phyloP scores from a whole-genome alignment of 257 asterid genomes.

The Solanum lignicaule region DNA sequence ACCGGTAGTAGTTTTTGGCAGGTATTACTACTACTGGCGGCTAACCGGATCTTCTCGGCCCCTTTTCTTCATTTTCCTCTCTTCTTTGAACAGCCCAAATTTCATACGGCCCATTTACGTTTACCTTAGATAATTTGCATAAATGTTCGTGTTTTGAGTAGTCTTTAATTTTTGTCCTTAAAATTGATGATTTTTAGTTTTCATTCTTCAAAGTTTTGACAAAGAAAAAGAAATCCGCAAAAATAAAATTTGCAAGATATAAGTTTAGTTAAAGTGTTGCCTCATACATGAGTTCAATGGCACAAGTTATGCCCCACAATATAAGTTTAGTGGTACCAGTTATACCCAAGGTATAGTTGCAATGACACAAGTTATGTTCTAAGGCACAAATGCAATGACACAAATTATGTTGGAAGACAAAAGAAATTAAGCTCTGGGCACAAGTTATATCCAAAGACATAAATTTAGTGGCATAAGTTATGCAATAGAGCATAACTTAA shows the following conservation, averaged over 20 bases:
- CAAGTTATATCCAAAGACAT: not conserved
- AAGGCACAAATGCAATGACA: not conserved
- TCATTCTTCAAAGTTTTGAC: too few species aligned
- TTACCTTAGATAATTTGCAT: not conserved
- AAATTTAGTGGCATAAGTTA: too few species aligned
- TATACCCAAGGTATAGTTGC: not conserved
- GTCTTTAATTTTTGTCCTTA: not conserved
- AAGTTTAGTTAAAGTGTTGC: too few species aligned
- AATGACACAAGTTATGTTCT: not conserved
- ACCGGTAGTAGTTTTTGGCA: not conserved
- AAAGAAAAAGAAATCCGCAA: too few species aligned
- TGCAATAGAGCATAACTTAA: not conserved
- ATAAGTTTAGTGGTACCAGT: not conserved
- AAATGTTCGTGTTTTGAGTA: too few species aligned
- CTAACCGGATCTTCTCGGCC: not conserved
- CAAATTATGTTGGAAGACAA: not conserved
- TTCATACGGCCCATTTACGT: not conserved
- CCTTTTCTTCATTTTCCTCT: not conserved
- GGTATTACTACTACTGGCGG: not conserved
- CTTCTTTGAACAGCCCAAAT: not conserved
- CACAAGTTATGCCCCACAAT: not conserved
- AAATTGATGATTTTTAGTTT: too few species aligned
- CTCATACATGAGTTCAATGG: not conserved
- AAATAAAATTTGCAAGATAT: not conserved
- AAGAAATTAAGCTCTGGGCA: not conserved